Percentiles rank a stretch among this genome's conserved stretches.
Evolutionary conservation across 1,284 basidiomycete species (phyloP).

Genomic region (Cutaneotrichosporon sp.): DNA sequence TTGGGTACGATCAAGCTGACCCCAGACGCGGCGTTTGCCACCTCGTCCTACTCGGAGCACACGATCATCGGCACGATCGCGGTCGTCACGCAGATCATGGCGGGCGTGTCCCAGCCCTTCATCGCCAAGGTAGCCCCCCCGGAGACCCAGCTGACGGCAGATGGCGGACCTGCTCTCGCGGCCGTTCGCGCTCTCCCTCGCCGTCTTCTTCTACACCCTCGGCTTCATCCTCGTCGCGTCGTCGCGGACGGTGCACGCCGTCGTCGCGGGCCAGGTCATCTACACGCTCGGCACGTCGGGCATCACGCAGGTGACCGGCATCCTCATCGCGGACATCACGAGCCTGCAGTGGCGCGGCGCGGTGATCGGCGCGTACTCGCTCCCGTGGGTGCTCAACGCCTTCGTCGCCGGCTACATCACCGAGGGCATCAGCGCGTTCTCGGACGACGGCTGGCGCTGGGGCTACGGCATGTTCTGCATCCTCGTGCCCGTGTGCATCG

Average conservation of each 20-base stretch:
- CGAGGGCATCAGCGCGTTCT: constrained; percentile 61
- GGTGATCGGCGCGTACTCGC: constrained; percentile 68
- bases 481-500: constrained; percentile 41
- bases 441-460: constrained; percentile 65
- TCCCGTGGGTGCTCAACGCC: constrained; percentile 59
- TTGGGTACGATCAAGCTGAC: neutral
- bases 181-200: constrained; percentile 31
- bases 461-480: constrained; percentile 58
- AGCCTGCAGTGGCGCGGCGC: constrained; percentile 75
- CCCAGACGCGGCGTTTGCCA: constrained; percentile 37
- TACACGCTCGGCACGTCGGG: constrained; percentile 26
- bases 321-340: constrained; percentile 66
- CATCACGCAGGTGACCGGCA: constrained; percentile 25
- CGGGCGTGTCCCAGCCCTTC: constrained; percentile 48
- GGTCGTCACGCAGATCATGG: constrained; percentile 41
- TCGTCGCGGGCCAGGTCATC: constrained; percentile 26
- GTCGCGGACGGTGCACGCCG: constrained; percentile 18
- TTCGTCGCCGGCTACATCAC: constrained; percentile 56
- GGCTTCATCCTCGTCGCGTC: constrained; percentile 44
- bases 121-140: constrained; percentile 52
- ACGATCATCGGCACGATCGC: constrained; percentile 43
- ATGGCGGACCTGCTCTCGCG: constrained; percentile 36
- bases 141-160: neutral
- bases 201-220: constrained; percentile 40
- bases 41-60: constrained; percentile 43